phyloP scores from a whole-genome alignment of 768 basidiomycete genomes.

The Agaricus blazei region DNA sequence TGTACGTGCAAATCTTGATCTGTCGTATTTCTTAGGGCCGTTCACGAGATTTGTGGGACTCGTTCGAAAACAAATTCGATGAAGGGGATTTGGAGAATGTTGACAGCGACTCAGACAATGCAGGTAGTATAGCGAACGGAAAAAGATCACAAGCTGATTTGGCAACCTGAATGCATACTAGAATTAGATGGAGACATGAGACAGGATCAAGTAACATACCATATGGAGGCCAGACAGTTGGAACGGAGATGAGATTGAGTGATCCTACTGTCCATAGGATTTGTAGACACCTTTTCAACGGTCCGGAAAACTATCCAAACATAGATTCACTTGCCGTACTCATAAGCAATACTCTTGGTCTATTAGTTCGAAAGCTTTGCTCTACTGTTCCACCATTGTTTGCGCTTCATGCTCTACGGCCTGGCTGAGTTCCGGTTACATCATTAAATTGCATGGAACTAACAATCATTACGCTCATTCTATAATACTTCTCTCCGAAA shows the following conservation, averaged over 20 bases:
- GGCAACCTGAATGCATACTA: neutral
- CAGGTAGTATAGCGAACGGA: neutral
- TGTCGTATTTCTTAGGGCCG: slow-evolving; percentile 84
- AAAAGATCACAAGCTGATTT: neutral
- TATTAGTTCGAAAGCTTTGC: no score
- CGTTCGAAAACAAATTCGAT: slow-evolving; percentile 2
- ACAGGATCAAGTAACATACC: neutral
- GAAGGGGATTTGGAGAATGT: slow-evolving; percentile 21
- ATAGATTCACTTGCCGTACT: no score
- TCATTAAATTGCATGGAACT: no score
- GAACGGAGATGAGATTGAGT: neutral
- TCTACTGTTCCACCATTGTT: no score
- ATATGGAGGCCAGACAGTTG: neutral
- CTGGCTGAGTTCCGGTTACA: no score
- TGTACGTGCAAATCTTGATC: slow-evolving; percentile 80
- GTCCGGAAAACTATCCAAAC: slow-evolving; percentile 35
- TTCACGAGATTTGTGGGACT: slow-evolving; percentile 57
- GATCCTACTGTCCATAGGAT: neutral
- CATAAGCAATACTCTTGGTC: no score
- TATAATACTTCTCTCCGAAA: no score
- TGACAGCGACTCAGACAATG: slow-evolving; percentile 39
- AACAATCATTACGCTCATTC: no score
- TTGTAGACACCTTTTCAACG: neutral
- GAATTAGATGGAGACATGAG: neutral
- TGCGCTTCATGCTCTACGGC: no score